phyloP scores from a whole-genome alignment of 2,329 filamentous ascomycete species.

The Cercospora zeae-maydis region DNA sequence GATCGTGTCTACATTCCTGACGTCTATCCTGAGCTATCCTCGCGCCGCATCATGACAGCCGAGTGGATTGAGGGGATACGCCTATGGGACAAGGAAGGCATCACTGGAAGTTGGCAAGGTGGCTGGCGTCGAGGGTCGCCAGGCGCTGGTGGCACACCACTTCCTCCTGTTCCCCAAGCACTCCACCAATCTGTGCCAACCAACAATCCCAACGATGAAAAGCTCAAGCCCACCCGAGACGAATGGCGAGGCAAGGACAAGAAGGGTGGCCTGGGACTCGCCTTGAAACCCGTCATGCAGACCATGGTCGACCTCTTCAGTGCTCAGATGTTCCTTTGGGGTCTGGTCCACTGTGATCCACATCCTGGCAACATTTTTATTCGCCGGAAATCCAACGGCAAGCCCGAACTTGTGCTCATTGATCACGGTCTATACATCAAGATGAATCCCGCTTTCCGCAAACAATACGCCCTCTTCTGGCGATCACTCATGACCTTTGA shows the following conservation, averaged over 20 bases:
- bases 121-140: slow-evolving; percentile 72
- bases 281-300: slow-evolving; percentile 83
- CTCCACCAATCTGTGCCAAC: slow-evolving; percentile 29
- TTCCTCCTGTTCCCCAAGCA: slow-evolving; percentile 49
- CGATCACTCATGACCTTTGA: slow-evolving; percentile 91
- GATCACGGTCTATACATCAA: slow-evolving; percentile 96
- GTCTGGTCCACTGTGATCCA: slow-evolving; percentile 90
- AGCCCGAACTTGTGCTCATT: slow-evolving; percentile 86
- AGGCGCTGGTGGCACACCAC: slow-evolving; percentile 65
- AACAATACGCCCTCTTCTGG: slow-evolving; percentile 88
- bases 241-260: slow-evolving; percentile 70
- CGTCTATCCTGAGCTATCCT: slow-evolving; percentile 78
- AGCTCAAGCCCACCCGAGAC: slow-evolving; percentile 74
- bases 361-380: slow-evolving; percentile 98
- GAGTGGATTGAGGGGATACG: slow-evolving; percentile 97
- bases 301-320: slow-evolving; percentile 95
- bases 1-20: slow-evolving; percentile 83
- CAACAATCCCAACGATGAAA: slow-evolving; percentile 54
- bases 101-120: slow-evolving; percentile 74
- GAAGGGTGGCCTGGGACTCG: slow-evolving; percentile 78
- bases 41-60: slow-evolving; percentile 80
- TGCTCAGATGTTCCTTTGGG: slow-evolving; percentile 98
- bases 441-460: slow-evolving; percentile 77
- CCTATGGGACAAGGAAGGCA: slow-evolving; percentile 84
- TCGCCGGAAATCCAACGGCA: slow-evolving; percentile 75